Conservation (phyloP, 768 basidiomycete species). For the Gymnopilus dilepis region DNA sequence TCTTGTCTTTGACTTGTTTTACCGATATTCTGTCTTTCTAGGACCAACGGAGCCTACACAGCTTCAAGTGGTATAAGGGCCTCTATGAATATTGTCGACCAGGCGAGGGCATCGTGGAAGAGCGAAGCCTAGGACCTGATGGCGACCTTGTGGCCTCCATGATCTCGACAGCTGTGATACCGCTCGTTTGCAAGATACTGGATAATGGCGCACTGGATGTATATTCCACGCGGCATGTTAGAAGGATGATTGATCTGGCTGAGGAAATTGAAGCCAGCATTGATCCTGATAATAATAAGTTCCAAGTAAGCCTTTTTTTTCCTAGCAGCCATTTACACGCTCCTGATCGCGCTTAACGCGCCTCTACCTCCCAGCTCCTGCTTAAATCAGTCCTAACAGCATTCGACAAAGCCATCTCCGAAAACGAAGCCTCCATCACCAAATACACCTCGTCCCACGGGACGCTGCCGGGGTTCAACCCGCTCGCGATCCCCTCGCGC, state of each 20-base stretch:
- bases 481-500: constrained; percentile 74
- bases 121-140: constrained; percentile 73
- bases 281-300: constrained; percentile 64
- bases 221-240: constrained; percentile 70
- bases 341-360: too few relatives aligned
- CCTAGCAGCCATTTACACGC: too few relatives aligned
- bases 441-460: constrained; percentile 49
- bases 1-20: not conserved
- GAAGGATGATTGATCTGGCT: constrained; percentile 69
- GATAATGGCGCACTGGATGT: constrained; percentile 83
- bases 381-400: constrained; percentile 54
- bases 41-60: constrained; percentile 67
- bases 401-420: constrained; percentile 63
- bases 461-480: constrained; percentile 64
- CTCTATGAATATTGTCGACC: constrained; percentile 80
- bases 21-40: constrained; percentile 25
- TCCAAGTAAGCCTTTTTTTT: constrained; percentile 55
- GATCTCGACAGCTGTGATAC: constrained; percentile 83
- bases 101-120: constrained; percentile 46
- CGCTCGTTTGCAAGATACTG: constrained; percentile 74
- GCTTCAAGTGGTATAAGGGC: constrained; percentile 83
- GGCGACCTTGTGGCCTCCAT: constrained; percentile 89
- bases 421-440: constrained; percentile 52
- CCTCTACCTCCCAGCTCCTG: constrained; percentile 48
- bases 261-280: constrained; percentile 84